A percentile compares a stretch with the other conserved stretches of the same genome.
phyloP scores from a whole-genome alignment of 257 asterid genomes.

The Linaria vulgaris region DNA sequence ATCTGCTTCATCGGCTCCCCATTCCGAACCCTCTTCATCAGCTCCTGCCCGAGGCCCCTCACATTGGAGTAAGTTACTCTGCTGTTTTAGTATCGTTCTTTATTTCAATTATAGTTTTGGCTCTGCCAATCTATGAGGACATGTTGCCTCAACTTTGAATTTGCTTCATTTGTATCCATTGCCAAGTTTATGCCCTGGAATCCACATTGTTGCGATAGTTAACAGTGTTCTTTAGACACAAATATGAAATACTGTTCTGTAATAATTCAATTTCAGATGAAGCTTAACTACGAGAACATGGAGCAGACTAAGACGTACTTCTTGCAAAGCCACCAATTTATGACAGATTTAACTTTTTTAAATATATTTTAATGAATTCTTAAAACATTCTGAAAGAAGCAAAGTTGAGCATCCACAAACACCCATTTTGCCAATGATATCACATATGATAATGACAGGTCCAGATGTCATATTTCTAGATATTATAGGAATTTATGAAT shows the following conservation, averaged over 20 bases:
- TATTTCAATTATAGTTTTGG: background rate
- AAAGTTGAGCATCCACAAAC: background rate
- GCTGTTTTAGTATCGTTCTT: background rate
- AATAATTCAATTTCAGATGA: too few species aligned
- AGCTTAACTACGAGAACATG: background rate
- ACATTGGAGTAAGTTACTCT: conserved; percentile 70
- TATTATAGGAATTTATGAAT: too few species aligned
- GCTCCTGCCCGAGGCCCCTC: conserved; percentile 57
- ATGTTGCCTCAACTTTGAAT: conserved; percentile 8
- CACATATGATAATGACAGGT: background rate
- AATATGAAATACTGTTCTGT: background rate
- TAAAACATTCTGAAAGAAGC: background rate
- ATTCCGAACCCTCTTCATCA: conserved; percentile 71
- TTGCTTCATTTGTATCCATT: conserved; percentile 11
- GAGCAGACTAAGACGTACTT: background rate
- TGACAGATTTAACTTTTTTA: background rate
- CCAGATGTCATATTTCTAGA: background rate
- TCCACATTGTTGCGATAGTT: background rate
- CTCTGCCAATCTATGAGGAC: conserved; percentile 13
- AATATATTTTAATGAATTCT: background rate
- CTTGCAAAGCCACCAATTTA: background rate
- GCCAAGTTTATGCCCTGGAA: background rate
- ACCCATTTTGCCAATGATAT: background rate
- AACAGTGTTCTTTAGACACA: background rate
- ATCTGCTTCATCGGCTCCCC: conserved; percentile 47